These are phyloP conservation scores for Pythium brassicae DNA, from an alignment of 352 stramenopile genomes.

Conservation along the genomic window DNA sequence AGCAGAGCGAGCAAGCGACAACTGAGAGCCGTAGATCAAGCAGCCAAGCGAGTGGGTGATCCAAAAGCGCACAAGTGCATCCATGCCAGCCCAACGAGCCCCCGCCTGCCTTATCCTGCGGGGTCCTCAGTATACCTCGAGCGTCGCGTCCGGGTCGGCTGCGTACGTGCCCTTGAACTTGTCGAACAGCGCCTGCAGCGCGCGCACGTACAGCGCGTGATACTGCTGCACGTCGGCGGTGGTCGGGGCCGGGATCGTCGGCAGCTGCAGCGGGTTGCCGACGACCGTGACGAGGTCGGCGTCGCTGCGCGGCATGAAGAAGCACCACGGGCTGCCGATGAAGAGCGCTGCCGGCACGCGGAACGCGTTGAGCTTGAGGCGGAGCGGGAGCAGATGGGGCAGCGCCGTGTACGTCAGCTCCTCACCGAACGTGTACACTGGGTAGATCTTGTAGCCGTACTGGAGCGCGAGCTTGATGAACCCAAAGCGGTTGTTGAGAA, in stretches of 20 bases:
- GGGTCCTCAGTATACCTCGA: conserved; percentile 56
- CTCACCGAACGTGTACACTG: conserved; percentile 92
- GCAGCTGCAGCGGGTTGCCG: conserved; percentile 80
- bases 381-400: conserved; percentile 65
- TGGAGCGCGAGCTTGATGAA: conserved; percentile 93
- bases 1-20: too few relatives aligned
- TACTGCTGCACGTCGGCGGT: conserved; percentile 85
- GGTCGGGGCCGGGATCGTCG: conserved; percentile 85
- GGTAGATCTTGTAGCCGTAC: conserved; percentile 85
- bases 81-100: too few relatives aligned
- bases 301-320: conserved; percentile 74
- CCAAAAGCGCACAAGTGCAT: too few relatives aligned
- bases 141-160: conserved; percentile 36
- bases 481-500: conserved; percentile 86
- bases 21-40: too few relatives aligned
- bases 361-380: conserved; percentile 80
- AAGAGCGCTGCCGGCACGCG: conserved; percentile 83
- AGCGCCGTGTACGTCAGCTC: conserved; percentile 84
- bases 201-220: conserved; percentile 84
- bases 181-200: conserved; percentile 83
- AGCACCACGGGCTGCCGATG: conserved; percentile 67
- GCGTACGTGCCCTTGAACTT: conserved; percentile 81
- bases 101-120: too few relatives aligned
- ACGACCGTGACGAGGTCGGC: conserved; percentile 89
- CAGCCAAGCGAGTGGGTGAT: too few relatives aligned